phyloP scores from a whole-genome alignment of 2,329 filamentous ascomycete species.

The Ilyonectria destructans region DNA sequence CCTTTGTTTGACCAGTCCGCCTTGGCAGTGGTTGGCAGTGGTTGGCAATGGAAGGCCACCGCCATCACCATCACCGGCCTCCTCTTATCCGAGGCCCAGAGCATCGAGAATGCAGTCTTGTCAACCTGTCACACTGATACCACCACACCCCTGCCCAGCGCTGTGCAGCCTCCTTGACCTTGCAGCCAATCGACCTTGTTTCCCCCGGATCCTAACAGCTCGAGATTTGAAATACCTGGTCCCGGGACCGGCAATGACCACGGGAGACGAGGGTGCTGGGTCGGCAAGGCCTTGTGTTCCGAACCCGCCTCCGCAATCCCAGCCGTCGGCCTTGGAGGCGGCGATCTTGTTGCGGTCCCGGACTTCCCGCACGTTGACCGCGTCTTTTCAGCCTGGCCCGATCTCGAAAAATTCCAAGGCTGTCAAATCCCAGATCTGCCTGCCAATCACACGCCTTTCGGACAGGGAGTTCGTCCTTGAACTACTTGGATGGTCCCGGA shows the following conservation, averaged over 20 bases:
- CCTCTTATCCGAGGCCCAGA: conserved; percentile 35
- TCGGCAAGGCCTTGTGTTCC: background rate
- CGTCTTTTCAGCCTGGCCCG: conserved; percentile 28
- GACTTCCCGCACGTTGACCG: conserved; percentile 20
- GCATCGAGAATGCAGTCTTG: conserved; percentile 35
- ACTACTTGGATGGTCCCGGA: conserved; percentile 38
- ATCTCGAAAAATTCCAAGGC: conserved; percentile 39
- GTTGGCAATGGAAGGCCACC: conserved; percentile 25
- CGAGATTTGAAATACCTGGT: conserved; percentile 41
- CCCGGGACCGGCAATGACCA: conserved; percentile 37
- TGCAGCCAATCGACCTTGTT: conserved; percentile 34
- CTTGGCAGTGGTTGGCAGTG: conserved; percentile 17
- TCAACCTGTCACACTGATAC: conserved; percentile 41
- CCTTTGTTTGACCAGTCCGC: conserved; percentile 22
- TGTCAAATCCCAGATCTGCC: conserved; percentile 40
- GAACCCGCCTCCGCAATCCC: background rate
- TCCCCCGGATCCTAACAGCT: conserved; percentile 39
- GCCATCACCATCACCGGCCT: conserved; percentile 20
- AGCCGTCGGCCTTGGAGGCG: conserved; percentile 9
- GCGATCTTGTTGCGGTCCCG: conserved; percentile 15
- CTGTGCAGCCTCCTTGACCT: conserved; percentile 20
- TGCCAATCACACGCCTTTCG: conserved; percentile 42
- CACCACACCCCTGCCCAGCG: conserved; percentile 37
- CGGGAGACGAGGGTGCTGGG: conserved; percentile 6
- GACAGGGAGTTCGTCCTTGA: conserved; percentile 41